phyloP scores from a whole-genome alignment of 352 stramenopile genomes.

The Globisporangium emineosum region DNA sequence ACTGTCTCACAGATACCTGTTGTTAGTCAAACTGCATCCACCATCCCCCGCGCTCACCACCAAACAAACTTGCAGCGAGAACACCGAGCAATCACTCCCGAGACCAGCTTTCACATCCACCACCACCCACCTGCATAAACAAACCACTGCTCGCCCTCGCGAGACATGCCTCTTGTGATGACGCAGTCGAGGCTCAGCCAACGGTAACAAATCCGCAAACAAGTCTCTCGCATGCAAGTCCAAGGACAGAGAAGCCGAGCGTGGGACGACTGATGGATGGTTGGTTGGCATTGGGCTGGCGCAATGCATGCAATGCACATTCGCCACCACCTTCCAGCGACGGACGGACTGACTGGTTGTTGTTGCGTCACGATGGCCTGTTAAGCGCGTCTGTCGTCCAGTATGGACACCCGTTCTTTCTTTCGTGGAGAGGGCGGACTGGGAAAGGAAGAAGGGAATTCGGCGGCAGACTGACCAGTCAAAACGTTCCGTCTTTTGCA shows the following conservation, averaged over 20 bases:
- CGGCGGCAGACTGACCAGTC: not conserved
- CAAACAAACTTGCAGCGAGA: too few species aligned
- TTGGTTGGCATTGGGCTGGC: not conserved
- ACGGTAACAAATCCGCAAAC: not conserved
- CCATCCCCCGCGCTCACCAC: not conserved
- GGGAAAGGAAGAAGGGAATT: not conserved
- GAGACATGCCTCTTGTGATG: not conserved
- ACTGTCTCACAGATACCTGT: not conserved
- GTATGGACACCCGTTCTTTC: slow-evolving; percentile 1
- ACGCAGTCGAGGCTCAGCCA: not conserved
- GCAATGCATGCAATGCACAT: not conserved
- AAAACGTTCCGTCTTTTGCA: not conserved
- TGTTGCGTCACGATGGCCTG: not conserved
- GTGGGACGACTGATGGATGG: not conserved
- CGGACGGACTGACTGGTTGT: not conserved
- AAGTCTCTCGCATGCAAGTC: slow-evolving; percentile 3
- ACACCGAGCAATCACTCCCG: slow-evolving; percentile 1
- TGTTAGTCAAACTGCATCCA: not conserved
- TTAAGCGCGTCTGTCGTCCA: not conserved
- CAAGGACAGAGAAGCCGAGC: too few species aligned
- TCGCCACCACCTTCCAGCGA: not conserved
- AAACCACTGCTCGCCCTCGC: not conserved
- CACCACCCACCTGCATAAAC: not conserved
- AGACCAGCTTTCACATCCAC: not conserved
- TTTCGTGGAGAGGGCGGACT: slow-evolving; percentile 4